These are phyloP conservation scores for Pythium vanterpoolii DNA, from an alignment of 352 stramenopile genomes.

Conservation along the genomic window DNA sequence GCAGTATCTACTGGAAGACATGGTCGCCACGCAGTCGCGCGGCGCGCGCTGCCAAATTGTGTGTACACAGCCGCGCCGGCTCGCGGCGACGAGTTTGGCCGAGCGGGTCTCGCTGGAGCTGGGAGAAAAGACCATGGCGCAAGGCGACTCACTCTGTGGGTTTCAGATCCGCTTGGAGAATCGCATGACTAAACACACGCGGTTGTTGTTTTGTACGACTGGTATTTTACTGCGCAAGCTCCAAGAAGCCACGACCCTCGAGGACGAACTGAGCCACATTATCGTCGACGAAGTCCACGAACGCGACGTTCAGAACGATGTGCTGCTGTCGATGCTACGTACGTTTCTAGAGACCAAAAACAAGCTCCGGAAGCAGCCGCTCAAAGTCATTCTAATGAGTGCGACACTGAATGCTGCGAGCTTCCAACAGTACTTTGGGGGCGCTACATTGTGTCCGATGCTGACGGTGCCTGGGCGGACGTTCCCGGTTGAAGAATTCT, in stretches of 20 bases:
- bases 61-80: constrained; percentile 94
- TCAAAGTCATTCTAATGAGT: constrained; percentile 97
- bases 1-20: constrained; percentile 94
- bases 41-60: constrained; percentile 91
- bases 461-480: constrained; percentile 92
- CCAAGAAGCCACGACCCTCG: constrained; percentile 76
- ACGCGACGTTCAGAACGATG: constrained; percentile 90
- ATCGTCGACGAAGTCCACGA: constrained; percentile 99
- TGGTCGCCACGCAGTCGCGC: constrained; percentile 53
- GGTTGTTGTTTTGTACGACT: constrained; percentile 95
- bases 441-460: constrained; percentile 77
- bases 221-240: constrained; percentile 92
- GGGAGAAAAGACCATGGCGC: constrained; percentile 66
- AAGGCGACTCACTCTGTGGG: constrained; percentile 61
- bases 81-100: constrained; percentile 95
- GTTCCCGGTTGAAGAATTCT: constrained; percentile 96
- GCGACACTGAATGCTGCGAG: constrained; percentile 94
- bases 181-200: constrained; percentile 77
- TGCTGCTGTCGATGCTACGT: constrained; percentile 90
- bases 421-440: constrained; percentile 95
- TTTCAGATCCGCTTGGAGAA: constrained; percentile 95
- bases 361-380: constrained; percentile 35
- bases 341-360: constrained; percentile 65
- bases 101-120: constrained; percentile 93
- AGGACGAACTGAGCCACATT: constrained; percentile 91